Evolutionary conservation across 1,139 yeast species (phyloP), one percentile per base, ranked within the genome.

Genomic region (Pichia sp.): DNA sequence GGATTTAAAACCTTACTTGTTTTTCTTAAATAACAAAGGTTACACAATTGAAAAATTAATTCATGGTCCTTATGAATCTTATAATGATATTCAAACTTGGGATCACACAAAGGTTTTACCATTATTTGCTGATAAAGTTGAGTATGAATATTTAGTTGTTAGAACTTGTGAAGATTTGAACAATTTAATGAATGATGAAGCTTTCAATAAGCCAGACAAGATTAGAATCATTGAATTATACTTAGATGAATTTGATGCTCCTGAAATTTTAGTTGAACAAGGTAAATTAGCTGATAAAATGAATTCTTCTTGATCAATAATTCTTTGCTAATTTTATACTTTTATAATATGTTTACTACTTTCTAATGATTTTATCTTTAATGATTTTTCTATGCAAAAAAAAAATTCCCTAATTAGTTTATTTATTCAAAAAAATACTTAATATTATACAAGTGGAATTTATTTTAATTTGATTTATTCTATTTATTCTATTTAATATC

Each of bases 31-130:
- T 76, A 88, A 88, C 70, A 84, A 81, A 60, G 96, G 96, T 66
- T 87, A 87, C 76, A 87, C 96, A 59, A 87, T 88, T 68, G 96
- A 88, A 73, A 81, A 91, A 71, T 78, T 88, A 72, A 87, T 88
- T 61, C 96, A 87, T 72, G 96, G 96, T 61, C 82, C 77, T 62
- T 75, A 73, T 45, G 93, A 95, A 45, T 67, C 75, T 48, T 88
- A 88, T 74, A 87, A 88, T 69, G 87, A 84, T 64, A 82, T 88
- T 64, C 95, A 87, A 71, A 77, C 83, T 58, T 88, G 96, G 96
- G 78, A 85, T 67, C 87, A 87, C 73, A 75, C 78, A 69, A 75
- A 75, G 54, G 68, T 87, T 60, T 75, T 87, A 67, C 83, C 84
- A 53, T 71, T 85, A 51, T 88, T 87, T 73, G 86, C 84, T 67